Evolutionary conservation across 75 land plant genomes (phyloP).

Genomic region (Chamaecyparis obtusa): DNA sequence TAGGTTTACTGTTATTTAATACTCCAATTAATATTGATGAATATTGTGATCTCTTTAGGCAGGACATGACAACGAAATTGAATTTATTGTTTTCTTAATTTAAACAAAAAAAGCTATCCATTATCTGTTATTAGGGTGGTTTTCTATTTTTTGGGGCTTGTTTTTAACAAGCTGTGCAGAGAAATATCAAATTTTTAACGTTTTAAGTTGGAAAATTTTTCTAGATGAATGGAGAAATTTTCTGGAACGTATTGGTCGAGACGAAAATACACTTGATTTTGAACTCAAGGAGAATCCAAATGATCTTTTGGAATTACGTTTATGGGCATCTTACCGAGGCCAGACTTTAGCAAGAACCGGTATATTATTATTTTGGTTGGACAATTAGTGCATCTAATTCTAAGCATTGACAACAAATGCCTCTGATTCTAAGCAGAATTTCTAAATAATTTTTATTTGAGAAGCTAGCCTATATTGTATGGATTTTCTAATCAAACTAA

Average conservation of each 20-base stretch:
- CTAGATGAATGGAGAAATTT: slow-evolving; percentile 97
- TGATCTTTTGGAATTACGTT: slow-evolving; percentile 65
- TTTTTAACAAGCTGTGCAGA: not conserved
- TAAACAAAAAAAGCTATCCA: not conserved
- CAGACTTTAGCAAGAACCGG: slow-evolving; percentile 94
- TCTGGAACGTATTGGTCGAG: slow-evolving; percentile 71
- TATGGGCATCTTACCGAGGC: slow-evolving; percentile 92
- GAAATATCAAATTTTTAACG: not conserved
- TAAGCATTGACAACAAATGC: not conserved
- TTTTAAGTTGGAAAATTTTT: not conserved
- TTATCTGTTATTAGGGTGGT: not conserved
- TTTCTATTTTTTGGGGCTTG: not conserved
- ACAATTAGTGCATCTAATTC: not conserved
- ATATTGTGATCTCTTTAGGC: too few relatives aligned
- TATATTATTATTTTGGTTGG: slow-evolving; percentile 7
- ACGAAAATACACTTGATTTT: slow-evolving; percentile 35
- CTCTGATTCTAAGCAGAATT: not conserved
- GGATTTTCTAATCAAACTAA: not conserved
- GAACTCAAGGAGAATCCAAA: slow-evolving; percentile 40
- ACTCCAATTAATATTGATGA: too few relatives aligned
- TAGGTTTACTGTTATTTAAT: too few relatives aligned
- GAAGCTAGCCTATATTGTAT: not conserved
- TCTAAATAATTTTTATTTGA: not conserved
- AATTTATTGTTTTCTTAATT: not conserved
- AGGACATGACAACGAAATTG: too few relatives aligned